Evolutionary conservation across 192 early-diverging fungal genomes (phyloP).

Genomic region (Linnemannia exigua): DNA sequence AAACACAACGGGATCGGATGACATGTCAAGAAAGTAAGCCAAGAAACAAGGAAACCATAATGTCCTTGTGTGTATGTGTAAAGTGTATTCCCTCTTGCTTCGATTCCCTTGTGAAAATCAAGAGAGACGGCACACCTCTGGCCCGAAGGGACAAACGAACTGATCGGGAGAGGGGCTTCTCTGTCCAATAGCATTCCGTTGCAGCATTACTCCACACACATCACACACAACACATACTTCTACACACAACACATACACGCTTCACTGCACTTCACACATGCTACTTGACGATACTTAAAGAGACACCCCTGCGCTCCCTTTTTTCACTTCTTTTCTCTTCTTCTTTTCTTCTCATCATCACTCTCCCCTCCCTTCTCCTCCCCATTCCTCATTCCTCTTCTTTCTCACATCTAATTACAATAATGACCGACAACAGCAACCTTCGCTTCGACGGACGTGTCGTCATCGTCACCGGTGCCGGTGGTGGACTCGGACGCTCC

Average conservation of each 20-base stretch:
- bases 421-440: slow-evolving; percentile 54
- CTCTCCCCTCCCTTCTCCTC: slow-evolving; percentile 11
- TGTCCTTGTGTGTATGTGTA: not conserved
- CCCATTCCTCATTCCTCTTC: not conserved
- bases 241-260: not conserved
- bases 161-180: not conserved
- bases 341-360: slow-evolving; percentile 4
- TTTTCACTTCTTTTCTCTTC: slow-evolving; percentile 12
- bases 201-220: not conserved
- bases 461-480: slow-evolving; percentile 96
- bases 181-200: not conserved
- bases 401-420: slow-evolving; percentile 16
- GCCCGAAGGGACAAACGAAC: too few species aligned
- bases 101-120: not conserved
- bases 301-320: not conserved
- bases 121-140: slow-evolving; percentile 11
- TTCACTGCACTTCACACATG: too few species aligned
- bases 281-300: too few species aligned
- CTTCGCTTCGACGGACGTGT: slow-evolving; percentile 87
- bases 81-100: not conserved
- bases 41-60: not conserved
- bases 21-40: not conserved
- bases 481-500: slow-evolving; percentile 91
- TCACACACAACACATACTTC: not conserved
- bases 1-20: not conserved